A percentile compares a stretch with the other conserved stretches of the same genome.
These are phyloP conservation scores for Mucor racemosus DNA, from an alignment of 371 early-diverging fungal genomes.

Conservation along the genomic window DNA sequence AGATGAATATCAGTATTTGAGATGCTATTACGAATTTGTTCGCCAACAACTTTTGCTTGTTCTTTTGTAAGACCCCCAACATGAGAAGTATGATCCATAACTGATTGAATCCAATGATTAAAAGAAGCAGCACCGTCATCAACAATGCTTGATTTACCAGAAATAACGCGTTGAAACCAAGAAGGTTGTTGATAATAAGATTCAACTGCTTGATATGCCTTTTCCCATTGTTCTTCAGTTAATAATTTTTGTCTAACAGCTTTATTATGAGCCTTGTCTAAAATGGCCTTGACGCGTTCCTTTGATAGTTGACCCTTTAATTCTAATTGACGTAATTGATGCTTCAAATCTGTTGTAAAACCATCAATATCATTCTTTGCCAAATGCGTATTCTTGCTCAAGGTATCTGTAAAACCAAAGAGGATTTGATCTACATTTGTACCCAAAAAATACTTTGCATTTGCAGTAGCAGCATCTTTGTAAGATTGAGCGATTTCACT, in stretches of 20 bases:
- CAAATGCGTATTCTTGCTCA: conserved; percentile 12
- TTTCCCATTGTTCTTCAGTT: conserved; percentile 34
- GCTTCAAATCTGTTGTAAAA: conserved; percentile 16
- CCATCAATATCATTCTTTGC: conserved; percentile 13
- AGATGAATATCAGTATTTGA: conserved; percentile 19
- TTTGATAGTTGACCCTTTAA: conserved; percentile 30
- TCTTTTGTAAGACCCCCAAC: conserved; percentile 20
- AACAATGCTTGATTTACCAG: conserved; percentile 24
- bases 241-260: conserved; percentile 22
- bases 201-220: conserved; percentile 17
- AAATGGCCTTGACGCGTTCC: conserved; percentile 21
- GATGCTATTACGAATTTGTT: conserved; percentile 15
- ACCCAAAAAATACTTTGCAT: conserved; percentile 20
- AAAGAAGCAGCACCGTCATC: conserved; percentile 25
- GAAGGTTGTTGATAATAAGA: conserved; percentile 13
- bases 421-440: conserved; percentile 22
- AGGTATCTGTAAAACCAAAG: conserved; percentile 12
- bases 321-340: conserved; percentile 27
- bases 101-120: conserved; percentile 19
- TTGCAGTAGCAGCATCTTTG: conserved; percentile 21
- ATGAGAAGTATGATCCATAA: not conserved
- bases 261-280: conserved; percentile 25
- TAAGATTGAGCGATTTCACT: conserved; percentile 21
- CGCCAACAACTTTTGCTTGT: conserved; percentile 16
- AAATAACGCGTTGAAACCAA: conserved; percentile 33